Percentiles rank a stretch among this genome's conserved stretches.
These are phyloP conservation scores for Mucor irregularis DNA, from an alignment of 371 early-diverging fungal species.

Conservation along the genomic window DNA sequence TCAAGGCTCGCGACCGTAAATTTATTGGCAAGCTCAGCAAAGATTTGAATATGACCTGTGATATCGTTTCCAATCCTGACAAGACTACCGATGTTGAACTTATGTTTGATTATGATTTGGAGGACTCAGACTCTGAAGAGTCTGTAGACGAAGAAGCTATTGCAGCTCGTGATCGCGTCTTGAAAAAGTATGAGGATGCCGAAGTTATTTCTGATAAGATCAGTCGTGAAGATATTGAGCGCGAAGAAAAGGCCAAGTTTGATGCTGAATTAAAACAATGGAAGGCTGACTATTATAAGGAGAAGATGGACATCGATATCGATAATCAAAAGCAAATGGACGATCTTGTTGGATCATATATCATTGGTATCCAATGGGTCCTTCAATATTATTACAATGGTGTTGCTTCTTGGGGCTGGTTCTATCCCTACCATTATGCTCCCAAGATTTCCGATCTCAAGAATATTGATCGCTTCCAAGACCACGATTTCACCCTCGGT, in stretches of 20 bases:
- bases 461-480: slow-evolving; percentile 57
- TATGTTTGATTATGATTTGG: slow-evolving; percentile 41
- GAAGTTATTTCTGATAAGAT: slow-evolving; percentile 58
- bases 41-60: slow-evolving; percentile 63
- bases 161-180: slow-evolving; percentile 66
- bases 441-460: slow-evolving; percentile 88
- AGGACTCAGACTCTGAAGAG: slow-evolving; percentile 52
- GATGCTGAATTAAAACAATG: slow-evolving; percentile 61
- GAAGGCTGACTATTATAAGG: slow-evolving; percentile 74
- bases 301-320: slow-evolving; percentile 69
- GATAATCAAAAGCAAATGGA: slow-evolving; percentile 55
- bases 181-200: slow-evolving; percentile 67
- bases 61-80: slow-evolving; percentile 41
- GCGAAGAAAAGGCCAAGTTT: slow-evolving; percentile 55
- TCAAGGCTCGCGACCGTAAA: slow-evolving; percentile 59
- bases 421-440: slow-evolving; percentile 98
- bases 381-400: slow-evolving; percentile 96
- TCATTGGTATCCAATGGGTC: slow-evolving; percentile 97
- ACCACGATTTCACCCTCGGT: slow-evolving; percentile 75
- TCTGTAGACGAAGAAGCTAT: slow-evolving; percentile 53
- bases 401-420: slow-evolving; percentile 98
- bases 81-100: slow-evolving; percentile 51
- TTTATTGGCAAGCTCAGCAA: slow-evolving; percentile 65
- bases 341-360: slow-evolving; percentile 74
- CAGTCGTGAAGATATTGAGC: slow-evolving; percentile 41